Evolutionary conservation across 805 yeast species (phyloP), one percentile per base, ranked within the genome.

Genomic region (Lipomyces sp.): DNA sequence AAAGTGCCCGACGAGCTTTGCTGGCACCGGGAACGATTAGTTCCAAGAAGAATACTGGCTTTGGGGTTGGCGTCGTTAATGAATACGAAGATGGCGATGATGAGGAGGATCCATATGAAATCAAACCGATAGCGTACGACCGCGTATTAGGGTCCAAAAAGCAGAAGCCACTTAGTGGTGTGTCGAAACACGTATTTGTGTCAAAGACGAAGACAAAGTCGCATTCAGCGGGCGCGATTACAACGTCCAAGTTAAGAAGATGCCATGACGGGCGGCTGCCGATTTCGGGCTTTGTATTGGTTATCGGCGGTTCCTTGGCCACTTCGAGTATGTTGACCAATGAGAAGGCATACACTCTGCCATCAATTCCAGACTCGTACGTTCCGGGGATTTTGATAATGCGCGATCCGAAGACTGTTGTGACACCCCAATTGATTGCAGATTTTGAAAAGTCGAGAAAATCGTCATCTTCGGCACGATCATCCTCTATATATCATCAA

Each of bases 41-140:
- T 29, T 64, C 51, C 50, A 66, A 62, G 64, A 71, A 63, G 63
- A 72, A 51, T 57, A 60, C 34, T 53, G 73, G 64, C 60, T 69
- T 59, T 53, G 71, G 74, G 55, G 62, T 57, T 50, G 75, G 64
- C 57, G 76, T 62, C 51, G 65, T 61, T 15, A 65, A 60, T 24
- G 75, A 72, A 57, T 60, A 70, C 59, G 73, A 66, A 15, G 76
- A 73, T 13, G 73, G 69, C 63, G 72, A 64, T 8, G 72, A 64
- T 8, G 69, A 67, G 53, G 72, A 65, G 42, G 73, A 70, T 35
- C 66, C 66, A 4, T 69, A 69, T 39, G 67, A 67, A 30, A 60
- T 60, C 57, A 66, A 61, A 24, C 70, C 70, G 8, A 34, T 56
- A 6, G 24, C 35, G 4, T 68, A 61, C 34, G 70, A 69, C 57